Evolutionary conservation across 441 rosid genomes (phyloP).

Genomic region (Erodium moschatum): DNA sequence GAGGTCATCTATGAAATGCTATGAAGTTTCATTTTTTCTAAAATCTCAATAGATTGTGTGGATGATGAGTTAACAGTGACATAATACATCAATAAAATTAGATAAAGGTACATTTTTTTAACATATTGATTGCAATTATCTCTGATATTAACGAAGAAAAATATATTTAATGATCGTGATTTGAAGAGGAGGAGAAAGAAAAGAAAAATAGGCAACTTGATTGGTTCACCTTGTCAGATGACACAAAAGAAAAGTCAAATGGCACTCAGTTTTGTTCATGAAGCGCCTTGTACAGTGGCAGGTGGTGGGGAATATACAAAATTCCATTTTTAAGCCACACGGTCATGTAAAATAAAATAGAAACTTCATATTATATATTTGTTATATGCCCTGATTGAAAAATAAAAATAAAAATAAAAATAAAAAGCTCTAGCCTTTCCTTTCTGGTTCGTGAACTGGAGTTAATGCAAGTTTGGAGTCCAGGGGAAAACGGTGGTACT

Average conservation of each 20-base stretch:
- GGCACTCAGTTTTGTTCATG: not conserved
- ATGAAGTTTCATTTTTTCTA: no score
- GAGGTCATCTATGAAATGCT: no score
- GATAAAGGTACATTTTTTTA: no score
- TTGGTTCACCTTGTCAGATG: not conserved
- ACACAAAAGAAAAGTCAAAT: not conserved
- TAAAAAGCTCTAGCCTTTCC: no score
- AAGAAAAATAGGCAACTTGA: not conserved
- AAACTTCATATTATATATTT: no score
- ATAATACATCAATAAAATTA: no score
- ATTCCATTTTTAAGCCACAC: not conserved
- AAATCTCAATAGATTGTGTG: not conserved
- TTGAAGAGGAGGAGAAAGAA: not conserved
- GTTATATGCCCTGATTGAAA: no score
- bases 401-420: no score
- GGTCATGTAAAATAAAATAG: not conserved
- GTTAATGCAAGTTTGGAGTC: no score
- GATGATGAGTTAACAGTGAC: not conserved
- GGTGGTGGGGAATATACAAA: not conserved
- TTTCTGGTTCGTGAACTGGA: no score
- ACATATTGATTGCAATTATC: no score
- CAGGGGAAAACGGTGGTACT: no score
- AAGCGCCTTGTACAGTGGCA: not conserved
- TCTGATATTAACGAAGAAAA: not conserved
- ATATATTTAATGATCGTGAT: not conserved